Evolutionary conservation across 495 filamentous ascomycete genomes (phyloP), one percentile per base, ranked within the genome.

Genomic region (Annulohypoxylon moriforme): DNA sequence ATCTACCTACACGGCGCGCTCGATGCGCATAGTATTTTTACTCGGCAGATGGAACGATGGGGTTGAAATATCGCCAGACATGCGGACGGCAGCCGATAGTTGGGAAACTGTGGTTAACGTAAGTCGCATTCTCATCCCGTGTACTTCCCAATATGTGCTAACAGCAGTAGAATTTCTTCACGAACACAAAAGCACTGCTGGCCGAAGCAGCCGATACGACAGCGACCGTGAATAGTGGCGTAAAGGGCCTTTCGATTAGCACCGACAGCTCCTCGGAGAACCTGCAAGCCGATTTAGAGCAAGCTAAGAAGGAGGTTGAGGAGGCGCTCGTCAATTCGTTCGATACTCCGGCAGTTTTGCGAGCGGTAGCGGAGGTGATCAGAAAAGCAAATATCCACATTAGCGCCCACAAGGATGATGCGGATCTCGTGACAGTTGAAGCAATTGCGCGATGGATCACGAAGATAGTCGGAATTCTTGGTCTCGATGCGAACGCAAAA

Each of bases 31-130:
- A 53, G 90, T 96, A 8, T 97, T 99, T 82, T 77, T 99, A 31
- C 87, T 97, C 55, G 92, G 94, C 47, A 86, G 86, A 8, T 99
- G 96, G 96, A 92, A 92, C 65, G 92, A 97, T 29, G 92, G 93
- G 0, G 88, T 98, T 27, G 96, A 99, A 76, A 94, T 99, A 66
- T 94, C 93, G 0, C 88, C 90, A 0, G 94, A 93, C 55, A 87
- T 97, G 69, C 84, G 92, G 6, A 90, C 87, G 27, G 84, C 89
- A 57, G 92, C 90, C 0, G 88, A 87, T 58, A 86, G 84, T 2
- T 98, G 94, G 92, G 96, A 98, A 78, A 86, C 86, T 24, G 90
- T 90, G 14, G 77, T 98, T 8, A 91, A 92, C 74, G 85, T 87
- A 64, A 76, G 84, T 80, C 9, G 18, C 18, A 1, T 22, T 6